These are phyloP conservation scores for Rusavskia elegans DNA, from an alignment of 495 filamentous ascomycete genomes.

Conservation along the genomic window DNA sequence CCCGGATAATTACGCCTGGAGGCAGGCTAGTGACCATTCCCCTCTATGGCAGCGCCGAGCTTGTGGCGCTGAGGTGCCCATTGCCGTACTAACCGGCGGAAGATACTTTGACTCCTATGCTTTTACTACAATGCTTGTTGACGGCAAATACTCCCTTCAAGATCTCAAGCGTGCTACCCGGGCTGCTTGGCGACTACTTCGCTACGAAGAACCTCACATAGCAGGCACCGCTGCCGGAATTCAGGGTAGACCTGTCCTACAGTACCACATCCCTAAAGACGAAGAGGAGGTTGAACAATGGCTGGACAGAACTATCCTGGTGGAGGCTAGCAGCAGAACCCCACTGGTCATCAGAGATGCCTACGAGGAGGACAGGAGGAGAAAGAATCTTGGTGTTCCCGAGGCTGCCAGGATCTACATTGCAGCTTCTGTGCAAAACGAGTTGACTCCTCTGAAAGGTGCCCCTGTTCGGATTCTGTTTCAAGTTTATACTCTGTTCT, in stretches of 20 bases:
- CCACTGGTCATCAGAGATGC: background rate
- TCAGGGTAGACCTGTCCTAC: background rate
- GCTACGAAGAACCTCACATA: background rate
- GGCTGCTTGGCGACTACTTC: background rate
- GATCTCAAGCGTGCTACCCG: background rate
- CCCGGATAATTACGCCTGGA: background rate
- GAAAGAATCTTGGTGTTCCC: background rate
- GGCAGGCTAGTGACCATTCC: background rate
- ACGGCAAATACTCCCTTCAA: background rate
- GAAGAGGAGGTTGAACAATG: background rate
- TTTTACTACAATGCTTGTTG: background rate
- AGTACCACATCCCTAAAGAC: background rate
- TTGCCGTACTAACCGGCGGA: background rate
- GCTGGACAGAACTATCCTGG: background rate
- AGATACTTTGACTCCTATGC: background rate
- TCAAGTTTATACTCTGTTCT: background rate
- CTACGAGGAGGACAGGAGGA: background rate
- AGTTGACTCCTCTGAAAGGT: background rate
- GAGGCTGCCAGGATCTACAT: background rate
- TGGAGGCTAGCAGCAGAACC: background rate
- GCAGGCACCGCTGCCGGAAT: background rate
- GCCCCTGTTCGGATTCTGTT: background rate
- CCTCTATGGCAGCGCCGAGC: background rate
- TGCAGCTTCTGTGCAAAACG: background rate
- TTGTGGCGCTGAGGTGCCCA: background rate